Evolutionary conservation across 1,139 yeast genomes (phyloP).

Genomic region (Diutina catenulata): DNA sequence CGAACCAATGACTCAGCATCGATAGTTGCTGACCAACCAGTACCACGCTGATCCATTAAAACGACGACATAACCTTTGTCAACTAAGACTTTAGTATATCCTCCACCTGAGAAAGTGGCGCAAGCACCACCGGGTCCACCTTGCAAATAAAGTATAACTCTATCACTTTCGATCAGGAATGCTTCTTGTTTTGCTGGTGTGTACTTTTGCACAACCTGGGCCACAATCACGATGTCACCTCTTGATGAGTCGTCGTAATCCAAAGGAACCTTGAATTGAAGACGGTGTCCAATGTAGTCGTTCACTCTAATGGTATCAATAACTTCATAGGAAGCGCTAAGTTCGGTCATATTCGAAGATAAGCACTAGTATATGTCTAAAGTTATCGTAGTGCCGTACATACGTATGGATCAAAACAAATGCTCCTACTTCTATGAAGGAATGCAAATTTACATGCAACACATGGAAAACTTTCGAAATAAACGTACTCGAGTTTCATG

Average conservation of each 20-base stretch:
- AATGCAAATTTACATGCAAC: too few relatives aligned
- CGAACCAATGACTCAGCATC: conserved; percentile 19
- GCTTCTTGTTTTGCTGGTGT: too few relatives aligned
- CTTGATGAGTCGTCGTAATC: conserved; percentile 10
- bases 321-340: too few relatives aligned
- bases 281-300: conserved; percentile 10
- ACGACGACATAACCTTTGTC: conserved; percentile 35
- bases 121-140: conserved; percentile 53
- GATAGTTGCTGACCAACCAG: conserved; percentile 39
- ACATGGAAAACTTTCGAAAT: too few relatives aligned
- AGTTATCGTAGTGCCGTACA: too few relatives aligned
- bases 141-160: conserved; percentile 34
- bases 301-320: neutral
- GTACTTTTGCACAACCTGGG: conserved; percentile 24
- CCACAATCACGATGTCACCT: conserved; percentile 18
- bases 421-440: too few relatives aligned
- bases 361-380: too few relatives aligned
- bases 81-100: conserved; percentile 23
- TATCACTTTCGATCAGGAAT: conserved; percentile 13
- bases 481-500: too few relatives aligned
- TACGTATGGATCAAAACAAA: too few relatives aligned
- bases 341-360: too few relatives aligned
- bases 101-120: conserved; percentile 17
- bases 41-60: conserved; percentile 47
- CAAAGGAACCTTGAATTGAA: conserved; percentile 20